Base-by-base conservation (phyloP, 2,329 filamentous ascomycete genomes). In the Volutella citrinella region DNA sequence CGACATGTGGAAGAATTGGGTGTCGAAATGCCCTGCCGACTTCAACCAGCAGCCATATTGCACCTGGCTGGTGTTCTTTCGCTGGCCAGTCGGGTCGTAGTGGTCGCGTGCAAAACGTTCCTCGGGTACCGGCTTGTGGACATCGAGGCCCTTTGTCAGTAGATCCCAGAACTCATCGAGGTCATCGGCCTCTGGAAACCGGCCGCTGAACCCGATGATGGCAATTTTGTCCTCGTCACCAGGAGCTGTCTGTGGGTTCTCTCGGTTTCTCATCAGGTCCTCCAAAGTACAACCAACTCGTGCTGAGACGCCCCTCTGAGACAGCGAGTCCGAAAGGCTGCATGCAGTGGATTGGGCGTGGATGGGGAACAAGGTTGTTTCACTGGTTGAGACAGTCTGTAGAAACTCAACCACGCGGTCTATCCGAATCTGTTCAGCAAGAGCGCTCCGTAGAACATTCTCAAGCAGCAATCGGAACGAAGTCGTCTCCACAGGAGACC, bases 1-100 rank as follows among this genome's bases (percentile, higher is more conserved):
- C 21, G 84, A 89, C 72, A 91, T 89, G 58, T 87, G 87, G 72
- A 91, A 91, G 66, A 91, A 89, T 1, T 76, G 69, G 3, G 83
- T 76, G 51, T 91, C 86, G 46, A 91, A 90, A 10, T 82, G 65
- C 27, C 82, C 83, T 0, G 84, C 82, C 32, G 85, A 71, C 21
- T 87, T 75, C 34, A 87, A 61, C 45, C 64, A 89, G 61, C 82
- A 86, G 7, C 84, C 84, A 42, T 77, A 87, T 10, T 78, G 80
- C 3, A 82, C 82, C 45, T 80, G 74, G 18, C 74, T 80, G 30
- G 82, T 84, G 58, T 85, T 86, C 55, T 78, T 79, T 21, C 66
- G 70, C 52, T 83, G 82, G 6, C 81, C 80, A 3, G 77, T 78
- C 4, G 80, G 72, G 48, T 87, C 82, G 40, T 72, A 79, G 51